Evolutionary conservation across 73 alveolate genomes (phyloP).

Genomic region (Tetrahymena elliotti): DNA sequence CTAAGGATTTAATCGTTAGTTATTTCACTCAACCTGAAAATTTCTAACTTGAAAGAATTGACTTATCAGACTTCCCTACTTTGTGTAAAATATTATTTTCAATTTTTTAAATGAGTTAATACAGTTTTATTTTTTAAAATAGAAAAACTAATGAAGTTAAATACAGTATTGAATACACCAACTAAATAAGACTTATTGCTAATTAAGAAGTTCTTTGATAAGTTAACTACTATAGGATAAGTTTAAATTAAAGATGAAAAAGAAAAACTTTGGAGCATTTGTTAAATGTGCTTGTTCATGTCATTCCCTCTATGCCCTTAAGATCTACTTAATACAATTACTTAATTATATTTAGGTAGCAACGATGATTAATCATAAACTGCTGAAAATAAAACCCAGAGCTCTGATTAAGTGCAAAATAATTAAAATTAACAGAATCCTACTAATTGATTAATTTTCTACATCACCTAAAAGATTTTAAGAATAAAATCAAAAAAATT

Average conservation of each 20-base stretch:
- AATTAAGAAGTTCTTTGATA: not conserved
- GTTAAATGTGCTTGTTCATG: not conserved
- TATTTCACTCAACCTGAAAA: not conserved
- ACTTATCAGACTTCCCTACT: not conserved
- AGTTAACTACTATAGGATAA: not conserved
- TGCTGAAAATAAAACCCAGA: not conserved
- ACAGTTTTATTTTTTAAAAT: not conserved
- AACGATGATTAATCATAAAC: not conserved
- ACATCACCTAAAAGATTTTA: no score
- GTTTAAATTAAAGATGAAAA: not conserved
- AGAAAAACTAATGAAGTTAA: not conserved
- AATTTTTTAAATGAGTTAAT: not conserved
- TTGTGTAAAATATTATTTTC: not conserved
- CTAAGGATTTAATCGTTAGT: not conserved
- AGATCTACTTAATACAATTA: not conserved
- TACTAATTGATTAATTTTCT: not conserved
- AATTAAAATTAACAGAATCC: not conserved
- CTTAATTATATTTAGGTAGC: not conserved
- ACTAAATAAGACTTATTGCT: not conserved
- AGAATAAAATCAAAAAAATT: no score
- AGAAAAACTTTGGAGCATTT: not conserved
- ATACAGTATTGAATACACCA: not conserved
- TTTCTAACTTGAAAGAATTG: not conserved
- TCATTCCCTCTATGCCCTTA: not conserved
- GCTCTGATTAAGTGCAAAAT: not conserved